Conservation (phyloP, 192 early-diverging fungal species). For the Backusella macrospora region DNA sequence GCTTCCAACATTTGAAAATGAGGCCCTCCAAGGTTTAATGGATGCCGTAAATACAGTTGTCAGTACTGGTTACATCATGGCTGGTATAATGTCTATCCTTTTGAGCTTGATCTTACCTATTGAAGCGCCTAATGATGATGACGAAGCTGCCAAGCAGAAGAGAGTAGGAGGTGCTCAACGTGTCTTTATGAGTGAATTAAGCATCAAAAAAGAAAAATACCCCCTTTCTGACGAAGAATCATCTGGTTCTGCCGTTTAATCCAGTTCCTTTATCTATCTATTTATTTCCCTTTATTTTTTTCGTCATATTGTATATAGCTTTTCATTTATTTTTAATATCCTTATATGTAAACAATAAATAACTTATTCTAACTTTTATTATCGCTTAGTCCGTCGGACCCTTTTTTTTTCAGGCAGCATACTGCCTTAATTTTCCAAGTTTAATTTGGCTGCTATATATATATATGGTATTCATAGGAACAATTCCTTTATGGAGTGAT, state of each 20-base stretch:
- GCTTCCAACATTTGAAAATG: constrained; percentile 40
- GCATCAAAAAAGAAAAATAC: neutral
- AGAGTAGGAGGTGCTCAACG: neutral
- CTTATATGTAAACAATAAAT: constrained; percentile 1
- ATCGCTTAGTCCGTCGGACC: no score
- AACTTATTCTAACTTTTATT: neutral
- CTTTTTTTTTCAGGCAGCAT: no score
- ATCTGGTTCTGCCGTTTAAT: constrained; percentile 1
- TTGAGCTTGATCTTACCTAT: constrained; percentile 45
- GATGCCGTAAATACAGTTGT: constrained; percentile 52
- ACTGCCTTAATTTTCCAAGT: no score
- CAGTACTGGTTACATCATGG: constrained; percentile 48
- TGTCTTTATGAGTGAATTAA: constrained; percentile 1
- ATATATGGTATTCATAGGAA: no score
- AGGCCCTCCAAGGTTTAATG: constrained; percentile 45
- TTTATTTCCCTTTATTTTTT: neutral
- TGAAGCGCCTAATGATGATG: neutral
- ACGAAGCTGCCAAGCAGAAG: neutral
- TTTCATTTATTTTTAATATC: neutral
- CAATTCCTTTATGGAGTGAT: no score
- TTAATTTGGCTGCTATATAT: no score
- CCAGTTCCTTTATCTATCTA: neutral
- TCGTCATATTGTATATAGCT: neutral
- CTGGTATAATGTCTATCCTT: constrained; percentile 45
- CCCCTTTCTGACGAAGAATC: neutral